A percentile compares a stretch with the other conserved stretches of the same genome.
Evolutionary conservation across 768 basidiomycete species (phyloP).

Genomic region (Mycena metata): DNA sequence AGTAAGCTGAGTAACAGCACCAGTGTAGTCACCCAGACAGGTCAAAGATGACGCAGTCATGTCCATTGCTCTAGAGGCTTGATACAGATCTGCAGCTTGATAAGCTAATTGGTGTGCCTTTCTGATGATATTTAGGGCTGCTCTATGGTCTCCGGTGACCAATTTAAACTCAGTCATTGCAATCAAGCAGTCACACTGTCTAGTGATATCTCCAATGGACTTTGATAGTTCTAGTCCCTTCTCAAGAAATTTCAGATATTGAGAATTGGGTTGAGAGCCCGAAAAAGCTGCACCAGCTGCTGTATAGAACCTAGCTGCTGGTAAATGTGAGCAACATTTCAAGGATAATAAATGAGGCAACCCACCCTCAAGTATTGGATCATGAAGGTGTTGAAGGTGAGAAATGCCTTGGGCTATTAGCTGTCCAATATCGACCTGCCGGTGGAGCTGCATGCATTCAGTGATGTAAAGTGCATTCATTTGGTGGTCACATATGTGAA

Average conservation of each 20-base stretch:
- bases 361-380: constrained; percentile 4
- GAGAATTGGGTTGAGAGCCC: not conserved
- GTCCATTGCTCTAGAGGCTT: not conserved
- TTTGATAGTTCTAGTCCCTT: not conserved
- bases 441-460: not conserved
- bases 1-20: not conserved
- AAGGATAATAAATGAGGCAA: not conserved
- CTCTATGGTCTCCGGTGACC: too few species aligned
- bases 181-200: too few species aligned
- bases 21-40: not conserved
- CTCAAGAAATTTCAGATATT: not conserved
- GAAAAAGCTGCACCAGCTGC: not conserved
- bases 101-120: not conserved
- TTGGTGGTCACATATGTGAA: not conserved
- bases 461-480: not conserved
- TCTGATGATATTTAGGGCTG: too few species aligned
- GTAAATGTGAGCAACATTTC: not conserved
- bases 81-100: not conserved
- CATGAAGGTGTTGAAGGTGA: not conserved
- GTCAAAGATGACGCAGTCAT: not conserved
- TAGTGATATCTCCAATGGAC: too few species aligned
- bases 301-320: not conserved
- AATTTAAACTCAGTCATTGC: too few species aligned
- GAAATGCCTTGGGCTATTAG: not conserved
- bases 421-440: too few species aligned